phyloP scores from a whole-genome alignment of 768 basidiomycete genomes.

The Mycena epipterygia region DNA sequence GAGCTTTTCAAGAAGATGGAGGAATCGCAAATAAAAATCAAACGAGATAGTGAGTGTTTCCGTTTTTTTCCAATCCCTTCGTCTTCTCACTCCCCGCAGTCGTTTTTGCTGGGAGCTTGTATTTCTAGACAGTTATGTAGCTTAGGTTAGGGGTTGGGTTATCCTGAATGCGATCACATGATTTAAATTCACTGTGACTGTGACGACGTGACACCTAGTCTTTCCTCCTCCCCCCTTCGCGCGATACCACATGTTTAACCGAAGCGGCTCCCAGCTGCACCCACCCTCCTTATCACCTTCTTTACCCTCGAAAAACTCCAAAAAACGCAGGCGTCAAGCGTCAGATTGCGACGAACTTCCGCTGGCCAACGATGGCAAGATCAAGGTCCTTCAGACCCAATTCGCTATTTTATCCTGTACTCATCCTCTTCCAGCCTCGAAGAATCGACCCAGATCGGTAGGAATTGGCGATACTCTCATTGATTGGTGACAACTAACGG shows the following conservation, averaged over 20 bases:
- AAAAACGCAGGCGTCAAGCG: slow-evolving; percentile 25
- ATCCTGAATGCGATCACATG: slow-evolving; percentile 15
- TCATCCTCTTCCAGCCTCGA: slow-evolving; percentile 7
- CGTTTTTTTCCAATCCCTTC: neutral
- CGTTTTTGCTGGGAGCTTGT: slow-evolving; percentile 36
- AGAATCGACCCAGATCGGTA: slow-evolving; percentile 35
- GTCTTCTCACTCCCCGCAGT: slow-evolving; percentile 8
- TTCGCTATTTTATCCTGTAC: neutral
- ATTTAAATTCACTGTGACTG: neutral
- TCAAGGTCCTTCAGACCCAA: slow-evolving; percentile 5
- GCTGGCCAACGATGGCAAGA: slow-evolving; percentile 4
- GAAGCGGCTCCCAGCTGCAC: slow-evolving; percentile 11
- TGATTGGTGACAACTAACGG: neutral
- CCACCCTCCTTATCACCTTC: slow-evolving; percentile 22
- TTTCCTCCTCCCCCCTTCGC: slow-evolving; percentile 6
- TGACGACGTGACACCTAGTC: neutral
- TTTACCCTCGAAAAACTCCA: neutral
- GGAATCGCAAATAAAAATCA: slow-evolving; percentile 92
- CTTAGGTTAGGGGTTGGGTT: neutral
- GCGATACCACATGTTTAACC: slow-evolving; percentile 24
- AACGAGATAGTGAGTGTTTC: slow-evolving; percentile 88
- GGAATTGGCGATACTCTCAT: neutral
- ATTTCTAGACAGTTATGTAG: slow-evolving; percentile 30
- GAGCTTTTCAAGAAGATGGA: slow-evolving; percentile 99
- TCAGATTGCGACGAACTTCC: slow-evolving; percentile 14